A percentile compares a stretch with the other conserved stretches of the same genome.
These are phyloP conservation scores for Ceratocystis smalleyi DNA, from an alignment of 2,329 filamentous ascomycete species.

Conservation along the genomic window DNA sequence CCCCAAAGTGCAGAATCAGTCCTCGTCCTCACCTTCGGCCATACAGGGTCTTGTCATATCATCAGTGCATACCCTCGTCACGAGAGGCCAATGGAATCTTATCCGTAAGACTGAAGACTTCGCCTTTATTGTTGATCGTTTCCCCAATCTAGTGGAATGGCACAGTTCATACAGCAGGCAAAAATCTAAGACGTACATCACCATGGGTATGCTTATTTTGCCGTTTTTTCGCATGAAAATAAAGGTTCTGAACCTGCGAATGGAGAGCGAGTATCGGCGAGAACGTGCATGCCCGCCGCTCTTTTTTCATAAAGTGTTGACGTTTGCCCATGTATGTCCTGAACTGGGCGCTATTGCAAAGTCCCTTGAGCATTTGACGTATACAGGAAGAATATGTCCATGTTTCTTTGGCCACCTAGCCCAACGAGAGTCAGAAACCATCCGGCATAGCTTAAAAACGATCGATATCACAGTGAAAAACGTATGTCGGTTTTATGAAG, in stretches of 20 bases:
- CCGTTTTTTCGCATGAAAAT: constrained; percentile 41
- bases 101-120: constrained; percentile 51
- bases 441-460: constrained; percentile 30
- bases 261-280: constrained; percentile 57
- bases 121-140: constrained; percentile 40
- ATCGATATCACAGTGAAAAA: constrained; percentile 62
- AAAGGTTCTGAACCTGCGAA: constrained; percentile 48
- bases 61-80: constrained; percentile 50
- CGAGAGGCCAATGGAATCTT: constrained; percentile 64
- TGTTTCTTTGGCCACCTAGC: constrained; percentile 48
- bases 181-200: constrained; percentile 58
- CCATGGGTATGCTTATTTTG: constrained; percentile 45
- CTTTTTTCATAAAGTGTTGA: constrained; percentile 45
- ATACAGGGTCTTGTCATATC: constrained; percentile 24
- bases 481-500: constrained; percentile 38
- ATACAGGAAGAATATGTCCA: constrained; percentile 56
- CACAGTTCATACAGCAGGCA: constrained; percentile 53
- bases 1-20: constrained; percentile 38
- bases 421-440: not conserved
- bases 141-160: constrained; percentile 51
- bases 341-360: constrained; percentile 45
- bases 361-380: constrained; percentile 50
- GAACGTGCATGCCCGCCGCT: constrained; percentile 45
- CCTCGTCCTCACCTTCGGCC: constrained; percentile 12
- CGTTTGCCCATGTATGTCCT: constrained; percentile 48